phyloP scores from a whole-genome alignment of 345 rosid species.

The Odontarrhena argentea region DNA sequence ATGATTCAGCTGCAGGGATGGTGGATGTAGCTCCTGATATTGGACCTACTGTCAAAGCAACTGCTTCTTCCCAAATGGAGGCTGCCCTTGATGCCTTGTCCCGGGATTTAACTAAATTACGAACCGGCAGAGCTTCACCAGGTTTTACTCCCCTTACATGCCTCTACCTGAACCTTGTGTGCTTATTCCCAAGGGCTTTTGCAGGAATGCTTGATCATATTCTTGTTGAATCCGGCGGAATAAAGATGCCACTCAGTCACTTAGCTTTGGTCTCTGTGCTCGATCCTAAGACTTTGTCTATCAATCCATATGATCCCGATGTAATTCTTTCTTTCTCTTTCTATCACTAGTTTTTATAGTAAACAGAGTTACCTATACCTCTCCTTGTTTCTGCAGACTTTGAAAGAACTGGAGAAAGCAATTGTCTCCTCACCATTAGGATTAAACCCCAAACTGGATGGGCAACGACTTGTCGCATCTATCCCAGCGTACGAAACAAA shows the following conservation, averaged over 20 bases:
- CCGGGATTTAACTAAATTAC: constrained; percentile 70
- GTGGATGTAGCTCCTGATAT: constrained; percentile 59
- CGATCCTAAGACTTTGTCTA: constrained; percentile 81
- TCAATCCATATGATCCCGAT: constrained; percentile 90
- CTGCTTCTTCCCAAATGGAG: constrained; percentile 80
- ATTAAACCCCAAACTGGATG: constrained; percentile 79
- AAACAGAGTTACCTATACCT: neutral
- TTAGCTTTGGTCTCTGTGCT: constrained; percentile 84
- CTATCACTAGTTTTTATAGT: no score
- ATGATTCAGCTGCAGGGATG: constrained; percentile 60
- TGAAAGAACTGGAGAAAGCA: constrained; percentile 80
- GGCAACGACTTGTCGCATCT: constrained; percentile 75
- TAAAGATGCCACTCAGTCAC: constrained; percentile 80
- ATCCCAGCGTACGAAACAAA: constrained; percentile 72
- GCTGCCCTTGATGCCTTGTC: constrained; percentile 80
- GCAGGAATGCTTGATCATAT: constrained; percentile 96
- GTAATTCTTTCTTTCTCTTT: constrained; percentile 37
- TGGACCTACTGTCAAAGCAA: constrained; percentile 68
- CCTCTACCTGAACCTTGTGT: neutral
- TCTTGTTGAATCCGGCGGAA: constrained; percentile 72
- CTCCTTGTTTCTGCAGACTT: constrained; percentile 53
- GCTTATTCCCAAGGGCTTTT: neutral
- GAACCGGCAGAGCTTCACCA: constrained; percentile 90
- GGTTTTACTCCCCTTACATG: constrained; percentile 37
- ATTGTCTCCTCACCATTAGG: constrained; percentile 90